Base-by-base conservation (phyloP, 108 stramenopile species). In the Fragilaria crotonensis region DNA sequence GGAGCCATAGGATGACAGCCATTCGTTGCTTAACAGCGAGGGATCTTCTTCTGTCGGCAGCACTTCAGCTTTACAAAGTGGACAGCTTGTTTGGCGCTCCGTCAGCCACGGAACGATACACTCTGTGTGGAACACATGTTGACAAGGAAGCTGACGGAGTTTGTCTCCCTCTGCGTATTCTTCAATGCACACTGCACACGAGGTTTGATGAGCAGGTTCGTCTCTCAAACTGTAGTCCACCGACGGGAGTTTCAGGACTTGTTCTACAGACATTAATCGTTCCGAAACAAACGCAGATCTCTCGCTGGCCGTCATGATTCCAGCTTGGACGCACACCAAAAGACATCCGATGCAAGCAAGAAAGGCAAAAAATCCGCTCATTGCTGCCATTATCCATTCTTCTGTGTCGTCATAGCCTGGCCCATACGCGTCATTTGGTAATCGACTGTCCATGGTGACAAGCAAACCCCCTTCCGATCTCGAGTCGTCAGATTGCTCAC, bases 91-190 rank as follows among this genome's bases (percentile, higher is more conserved):
- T 58, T 81, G 79, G 26, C 85, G 72, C 64, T 86, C 79, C 18
- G 86, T 89, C 62, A 96, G 68, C 96, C 96, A 96, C 0, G 85
- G 89, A 25, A 94, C 73, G 25, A 96, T 79, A 64, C 96, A 96
- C 14, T 88, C 80, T 26, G 67, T 67, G 63, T 96, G 96, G 67
- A 89, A 96, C 33, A 68, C 48, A 66, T 96, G 96, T 3, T 68
- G 58, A 61, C 96, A 96, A 0, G 93, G 91, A 30, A 96, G 54
- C n/a, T 84, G 66, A 36, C 81, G 75, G 14, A 90, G 46, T 25
- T 60, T 68, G 27, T 89, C 87, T 4, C 73, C 78, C 18, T 76
- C 52, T 60, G 89, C 80, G 64, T 89, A 93, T 46, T 93, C 94
- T 30, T 91, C 93, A 17, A 96, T 53, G 54, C 95, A 96, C 46